Conservation (phyloP, 352 stramenopile species). For the Globisporangium nunn region DNA sequence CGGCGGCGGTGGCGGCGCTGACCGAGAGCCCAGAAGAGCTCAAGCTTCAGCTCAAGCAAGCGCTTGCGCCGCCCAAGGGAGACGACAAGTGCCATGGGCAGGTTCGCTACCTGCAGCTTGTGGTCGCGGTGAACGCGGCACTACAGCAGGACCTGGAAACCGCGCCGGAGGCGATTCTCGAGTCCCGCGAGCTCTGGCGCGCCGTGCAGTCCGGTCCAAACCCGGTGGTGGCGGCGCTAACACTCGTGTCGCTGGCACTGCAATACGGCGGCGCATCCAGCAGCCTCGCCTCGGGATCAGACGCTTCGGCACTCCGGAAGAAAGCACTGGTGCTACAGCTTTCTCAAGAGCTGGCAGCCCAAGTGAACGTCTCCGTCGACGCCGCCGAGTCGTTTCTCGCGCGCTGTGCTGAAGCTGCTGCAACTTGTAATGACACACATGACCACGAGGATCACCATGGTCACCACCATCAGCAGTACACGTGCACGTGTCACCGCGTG, state of each 20-base stretch:
- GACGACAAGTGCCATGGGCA: slow-evolving; percentile 6
- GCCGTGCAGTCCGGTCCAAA: slow-evolving; percentile 6
- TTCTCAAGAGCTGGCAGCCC: background rate
- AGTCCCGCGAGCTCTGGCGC: slow-evolving; percentile 3
- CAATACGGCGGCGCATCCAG: background rate
- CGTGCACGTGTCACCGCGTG: slow-evolving; percentile 11
- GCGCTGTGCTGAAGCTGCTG: background rate
- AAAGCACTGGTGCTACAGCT: background rate
- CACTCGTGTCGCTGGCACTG: slow-evolving; percentile 7
- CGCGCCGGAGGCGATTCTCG: slow-evolving; percentile 3
- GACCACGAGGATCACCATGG: background rate
- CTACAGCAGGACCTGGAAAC: slow-evolving; percentile 6
- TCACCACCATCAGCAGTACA: background rate
- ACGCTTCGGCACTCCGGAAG: background rate
- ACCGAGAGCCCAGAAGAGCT: slow-evolving; percentile 1
- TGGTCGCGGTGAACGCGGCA: slow-evolving; percentile 5
- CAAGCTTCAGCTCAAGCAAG: slow-evolving; percentile 3
- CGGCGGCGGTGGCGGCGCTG: background rate
- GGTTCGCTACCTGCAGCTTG: slow-evolving; percentile 13
- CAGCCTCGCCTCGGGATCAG: background rate
- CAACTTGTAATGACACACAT: background rate
- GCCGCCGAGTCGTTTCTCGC: slow-evolving; percentile 4
- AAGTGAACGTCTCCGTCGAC: slow-evolving; percentile 1
- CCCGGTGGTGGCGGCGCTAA: slow-evolving; percentile 5
- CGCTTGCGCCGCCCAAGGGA: background rate